Evolutionary conservation across 2,329 filamentous ascomycete species (phyloP).

Genomic region (Incumbomyces lentus): DNA sequence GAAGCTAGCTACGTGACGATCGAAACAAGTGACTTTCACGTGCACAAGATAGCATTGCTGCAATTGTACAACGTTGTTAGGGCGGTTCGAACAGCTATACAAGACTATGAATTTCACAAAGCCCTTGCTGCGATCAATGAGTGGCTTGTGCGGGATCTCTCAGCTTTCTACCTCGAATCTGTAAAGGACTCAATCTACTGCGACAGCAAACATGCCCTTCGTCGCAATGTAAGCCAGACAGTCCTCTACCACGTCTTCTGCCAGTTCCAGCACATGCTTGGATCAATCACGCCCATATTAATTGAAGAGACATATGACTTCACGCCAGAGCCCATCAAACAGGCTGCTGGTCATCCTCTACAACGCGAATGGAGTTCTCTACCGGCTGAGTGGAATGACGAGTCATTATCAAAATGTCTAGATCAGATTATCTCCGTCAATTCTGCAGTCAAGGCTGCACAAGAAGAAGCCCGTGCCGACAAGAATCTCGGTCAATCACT

Average conservation of each 20-base stretch:
- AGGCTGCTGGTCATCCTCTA: conserved; percentile 37
- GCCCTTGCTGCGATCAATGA: conserved; percentile 63
- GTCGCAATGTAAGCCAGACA: conserved; percentile 47
- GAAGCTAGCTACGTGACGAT: conserved; percentile 26
- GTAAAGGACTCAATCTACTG: conserved; percentile 90
- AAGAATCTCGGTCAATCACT: conserved; percentile 73
- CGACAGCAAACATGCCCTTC: conserved; percentile 54
- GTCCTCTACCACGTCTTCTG: conserved; percentile 54
- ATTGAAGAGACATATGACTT: conserved; percentile 84
- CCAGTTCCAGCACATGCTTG: conserved; percentile 66
- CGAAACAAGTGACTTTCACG: conserved; percentile 47
- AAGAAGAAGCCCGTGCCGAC: conserved; percentile 57
- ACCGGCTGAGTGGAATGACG: conserved; percentile 24
- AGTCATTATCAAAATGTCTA: background rate
- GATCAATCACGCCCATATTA: conserved; percentile 68
- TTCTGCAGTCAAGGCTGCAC: conserved; percentile 59
- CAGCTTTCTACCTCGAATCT: conserved; percentile 86
- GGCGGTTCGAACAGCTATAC: conserved; percentile 55
- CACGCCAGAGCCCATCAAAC: conserved; percentile 54
- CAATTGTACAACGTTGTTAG: conserved; percentile 59
- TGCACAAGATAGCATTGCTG: conserved; percentile 54
- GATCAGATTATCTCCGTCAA: conserved; percentile 39
- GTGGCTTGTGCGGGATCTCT: conserved; percentile 75
- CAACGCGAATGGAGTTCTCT: conserved; percentile 28
- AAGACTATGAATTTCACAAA: conserved; percentile 71